Evolutionary conservation across 2,329 filamentous ascomycete genomes (phyloP), one percentile per base, ranked within the genome.

Genomic region (Colletotrichum limetticola): DNA sequence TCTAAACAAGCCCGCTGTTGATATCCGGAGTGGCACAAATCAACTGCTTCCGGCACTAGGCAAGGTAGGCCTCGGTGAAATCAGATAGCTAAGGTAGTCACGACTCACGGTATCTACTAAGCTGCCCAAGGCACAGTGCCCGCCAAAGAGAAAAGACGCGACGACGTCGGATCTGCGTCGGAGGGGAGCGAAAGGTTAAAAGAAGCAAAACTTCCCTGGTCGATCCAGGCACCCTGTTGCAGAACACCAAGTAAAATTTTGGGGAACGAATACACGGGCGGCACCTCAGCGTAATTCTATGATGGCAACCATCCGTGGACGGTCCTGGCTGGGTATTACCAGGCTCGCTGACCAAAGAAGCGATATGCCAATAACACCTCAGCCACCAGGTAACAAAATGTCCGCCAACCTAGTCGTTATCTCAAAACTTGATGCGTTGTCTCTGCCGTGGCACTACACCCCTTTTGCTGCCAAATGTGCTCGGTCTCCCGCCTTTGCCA

Each of bases 401-500:
- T 49, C 42, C 19, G n/a, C 19, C 42, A 49, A 49, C 16, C 14
- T 42, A 49, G 42, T 22, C 19, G 42, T 19, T 49, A 11, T 49
- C 42, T 49, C 19, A 11, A 49, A 49, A 49, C 42, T 49, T 22
- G 42, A 49, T 49, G 42, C 42, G 42, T 49, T 49, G 42, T 49
- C 37, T 46, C 16, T 26, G 30, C 46, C 32, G 2, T 42, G 28
- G 28, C 46, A 26, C 60, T 49, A 32, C n/a, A 30, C 46, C 28
- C 52, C 28, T 22, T 26, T 35, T 42, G 19, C 49, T 66, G 32
- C 28, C 32, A 59, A 42, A 28, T 24, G 53, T 30, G n/a, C 46
- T 56, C 66, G 37, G 57, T 53, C 26, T 67, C 71, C 37, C 57
- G 62, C 67, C 68, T 62, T 52, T 49, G 14, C 26, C 30, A 65